Percentiles rank a stretch among this genome's conserved stretches.
These are phyloP conservation scores for Dactylonectria estremocensis DNA, from an alignment of 2,329 filamentous ascomycete species.

Conservation along the genomic window DNA sequence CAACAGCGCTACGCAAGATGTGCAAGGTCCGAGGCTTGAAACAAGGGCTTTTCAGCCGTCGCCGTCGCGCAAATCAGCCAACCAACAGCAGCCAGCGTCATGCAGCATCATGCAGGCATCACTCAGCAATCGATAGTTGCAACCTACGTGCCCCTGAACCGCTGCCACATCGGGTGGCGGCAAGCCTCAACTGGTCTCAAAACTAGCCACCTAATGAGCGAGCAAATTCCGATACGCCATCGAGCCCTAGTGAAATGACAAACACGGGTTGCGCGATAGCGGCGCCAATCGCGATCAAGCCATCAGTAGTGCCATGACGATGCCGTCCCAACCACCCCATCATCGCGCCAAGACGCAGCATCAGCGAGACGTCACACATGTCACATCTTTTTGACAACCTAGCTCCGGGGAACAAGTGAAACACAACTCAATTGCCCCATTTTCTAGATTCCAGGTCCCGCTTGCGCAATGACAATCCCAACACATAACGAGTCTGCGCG, in stretches of 20 bases:
- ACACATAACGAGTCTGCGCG: background rate
- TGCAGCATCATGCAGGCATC: background rate
- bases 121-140: background rate
- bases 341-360: background rate
- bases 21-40: background rate
- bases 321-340: background rate
- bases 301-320: background rate
- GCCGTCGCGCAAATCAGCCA: background rate
- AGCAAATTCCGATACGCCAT: background rate
- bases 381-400: background rate
- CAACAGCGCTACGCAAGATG: background rate
- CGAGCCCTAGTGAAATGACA: background rate
- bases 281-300: background rate
- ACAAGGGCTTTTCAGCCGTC: background rate
- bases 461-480: background rate
- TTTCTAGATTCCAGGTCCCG: background rate
- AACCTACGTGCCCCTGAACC: background rate
- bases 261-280: background rate
- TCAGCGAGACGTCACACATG: background rate
- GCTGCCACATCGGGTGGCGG: background rate
- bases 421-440: conserved; percentile 1
- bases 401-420: background rate
- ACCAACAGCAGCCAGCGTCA: background rate
- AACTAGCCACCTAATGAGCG: background rate
- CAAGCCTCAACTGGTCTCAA: background rate